Base-by-base conservation (phyloP, 495 filamentous ascomycete species). In the Aspergillus avenaceus region DNA sequence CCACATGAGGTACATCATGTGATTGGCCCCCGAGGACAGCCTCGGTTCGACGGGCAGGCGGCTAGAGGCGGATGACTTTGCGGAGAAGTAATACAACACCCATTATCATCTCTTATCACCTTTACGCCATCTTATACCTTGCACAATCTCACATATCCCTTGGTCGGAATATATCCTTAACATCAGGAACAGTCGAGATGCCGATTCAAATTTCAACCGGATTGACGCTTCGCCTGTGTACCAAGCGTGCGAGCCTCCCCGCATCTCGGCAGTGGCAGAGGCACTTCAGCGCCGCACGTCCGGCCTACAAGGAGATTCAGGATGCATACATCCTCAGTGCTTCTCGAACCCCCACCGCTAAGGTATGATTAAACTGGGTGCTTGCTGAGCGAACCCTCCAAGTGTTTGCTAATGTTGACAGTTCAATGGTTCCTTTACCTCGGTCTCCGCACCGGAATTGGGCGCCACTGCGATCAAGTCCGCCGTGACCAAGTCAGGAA, bases 291-390 rank as follows among this genome's bases (percentile, higher is more conserved):
- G 77, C 79, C 28, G 77, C 86, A 53, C 62, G 79, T 27, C 63
- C 71, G 24, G 66, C 69, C n/a, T 71, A 63, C 44, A 77, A 81
- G 73, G 85, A 95, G 62, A 80, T 95, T 32, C 84, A 84, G 53
- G 90, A 96, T 59, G 91, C 84, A 22, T 98, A 97, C 70, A 96
- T 98, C 59, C 64, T 98, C 34, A 87, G 86, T 61, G 92, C 85
- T 18, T 81, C 90, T 14, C 81, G 92, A 48, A 98, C 92, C 34
- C 91, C 92, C 7, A 91, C 88, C 26, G 86, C 82, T 47, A 93
- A 89, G 77, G 91, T 95, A 59, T 44, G 69, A 46, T 23, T 22
- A 9, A 8, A 11, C 22, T 22, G 12, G 5, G 5, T 26, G 8
- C 16, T 16, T 34, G 18, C 8, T 32, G 16, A 26, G 4, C n/a